Base-by-base conservation (phyloP, 495 filamentous ascomycete species). In the Tuber brumale region DNA sequence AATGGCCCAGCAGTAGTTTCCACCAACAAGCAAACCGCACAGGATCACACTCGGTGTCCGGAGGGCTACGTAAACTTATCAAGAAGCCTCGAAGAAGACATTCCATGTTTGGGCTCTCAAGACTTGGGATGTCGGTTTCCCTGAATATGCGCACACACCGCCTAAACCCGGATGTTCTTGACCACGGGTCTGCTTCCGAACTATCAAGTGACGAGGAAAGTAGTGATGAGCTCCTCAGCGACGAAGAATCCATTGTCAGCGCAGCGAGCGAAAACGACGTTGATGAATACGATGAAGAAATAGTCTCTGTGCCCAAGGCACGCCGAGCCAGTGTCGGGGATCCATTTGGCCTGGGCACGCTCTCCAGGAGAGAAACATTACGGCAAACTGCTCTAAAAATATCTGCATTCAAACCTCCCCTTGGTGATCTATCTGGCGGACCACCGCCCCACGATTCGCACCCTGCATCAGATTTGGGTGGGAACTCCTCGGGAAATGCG, bases 101-200 rank as follows among this genome's bases (percentile, higher is more conserved):
- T 39, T 92, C 91, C 0, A 88, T 94, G 57, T 89, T 88, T 23
- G 89, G 89, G 31, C 84, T 93, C 76, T 85, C 86, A 43, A 89
- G 88, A 71, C 78, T 92, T 39, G 91, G 90, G 39, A 85, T 91
- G 74, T 70, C 81, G 21, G 81, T 87, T 23, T 91, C 85, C 72
- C 85, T 95, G 46, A 92, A 91, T 21, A 95, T 95, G 87, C 89
- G 90, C 73, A 94, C 93, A 16, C 91, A 94, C 72, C 88, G 89
- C 70, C 84, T 96, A 9, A 87, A 89, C 27, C 87, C 90, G 74
- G 87, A 90, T 42, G 88, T 92, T 18, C 85, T 94, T 23, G 85
- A 88, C 72, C 84, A 87, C 61, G 86, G 88, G 51, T 87, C 85
- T 3, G 83, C 83, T 43, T 83, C 85, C 31, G 86, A 86, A 9